Base-by-base conservation (phyloP, 768 basidiomycete species). In the Leccinum arenicola region DNA sequence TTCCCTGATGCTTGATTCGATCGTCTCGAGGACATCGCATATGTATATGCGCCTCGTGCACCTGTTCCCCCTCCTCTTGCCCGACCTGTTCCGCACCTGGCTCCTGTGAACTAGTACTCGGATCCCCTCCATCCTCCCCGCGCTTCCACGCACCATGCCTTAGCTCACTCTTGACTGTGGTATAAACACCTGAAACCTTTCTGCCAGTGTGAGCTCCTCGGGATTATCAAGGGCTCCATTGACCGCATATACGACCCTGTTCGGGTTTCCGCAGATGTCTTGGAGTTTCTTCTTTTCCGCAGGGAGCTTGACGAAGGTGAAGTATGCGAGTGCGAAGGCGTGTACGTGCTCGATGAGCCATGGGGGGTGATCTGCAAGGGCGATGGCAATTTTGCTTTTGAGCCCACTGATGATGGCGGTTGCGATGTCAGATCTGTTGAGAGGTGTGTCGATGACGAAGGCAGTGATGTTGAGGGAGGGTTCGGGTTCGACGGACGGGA, bases 121-220 rank as follows among this genome's bases (percentile, higher is more conserved):
- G 48, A 38, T 58, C 50, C 17, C 36, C 8, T 12, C 52, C 59
- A 2, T 43, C 61, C 45, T 56, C 59, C 62, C 61, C 70, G 29
- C 53, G 48, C 25, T 7, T 53, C 1, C 7, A 57, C 14, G 8
- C 58, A 54, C 65, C 73, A 52, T 58, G 74, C 19, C 68, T 74
- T 59, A 91, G 67, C 63, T 89, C 89, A 52, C 85, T 82, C 63
- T 91, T 89, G 17, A 93, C 71, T 4, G 74, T 71, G 6, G 75
- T 73, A 68, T 91, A 66, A 96, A 90, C 47, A 82, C 81, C 70
- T 95, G 93, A 55, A 94, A 76, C 49, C 71, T 73, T n/a, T 74
- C 69, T 2, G 79, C n/a, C n/a, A n/a, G n/a, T n/a, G n/a, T 73
- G 23, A 78, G 72, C 29, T 84, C 84, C 27, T 87, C 87, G 1